Percentiles rank a stretch among this genome's conserved stretches.
Evolutionary conservation across 2,329 filamentous ascomycete genomes (phyloP).

Genomic region (Paracamarosporium sp.): DNA sequence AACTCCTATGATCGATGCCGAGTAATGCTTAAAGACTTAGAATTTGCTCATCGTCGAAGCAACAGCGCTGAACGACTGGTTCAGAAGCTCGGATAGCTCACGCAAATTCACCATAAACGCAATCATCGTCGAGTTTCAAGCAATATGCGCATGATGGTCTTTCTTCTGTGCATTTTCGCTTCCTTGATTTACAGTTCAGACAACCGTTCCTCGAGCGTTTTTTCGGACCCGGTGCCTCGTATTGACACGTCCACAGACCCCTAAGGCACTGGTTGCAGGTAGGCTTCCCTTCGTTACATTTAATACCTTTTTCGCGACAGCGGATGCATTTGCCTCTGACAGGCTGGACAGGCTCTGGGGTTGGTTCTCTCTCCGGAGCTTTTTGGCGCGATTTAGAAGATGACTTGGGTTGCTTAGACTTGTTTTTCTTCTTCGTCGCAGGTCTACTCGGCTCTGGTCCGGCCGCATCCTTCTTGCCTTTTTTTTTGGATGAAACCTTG

Average conservation of each 20-base stretch:
- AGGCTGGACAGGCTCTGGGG: conserved; percentile 12
- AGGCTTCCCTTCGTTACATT: conserved; percentile 37
- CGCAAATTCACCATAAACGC: conserved; percentile 29
- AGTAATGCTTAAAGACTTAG: neutral
- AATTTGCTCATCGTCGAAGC: too few relatives aligned
- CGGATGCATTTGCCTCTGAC: conserved; percentile 25
- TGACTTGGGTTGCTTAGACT: conserved; percentile 20
- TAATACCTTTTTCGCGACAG: conserved; percentile 37
- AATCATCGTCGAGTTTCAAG: conserved; percentile 35
- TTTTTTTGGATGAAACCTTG: conserved; percentile 25
- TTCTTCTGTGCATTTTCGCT: conserved; percentile 41
- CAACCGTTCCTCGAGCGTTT: conserved; percentile 41
- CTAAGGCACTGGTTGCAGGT: conserved; percentile 38
- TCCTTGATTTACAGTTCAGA: conserved; percentile 35
- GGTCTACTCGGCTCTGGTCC: conserved; percentile 11
- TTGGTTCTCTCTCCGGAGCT: conserved; percentile 7
- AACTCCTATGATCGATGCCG: neutral
- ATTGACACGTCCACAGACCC: conserved; percentile 40
- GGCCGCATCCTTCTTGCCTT: conserved; percentile 23
- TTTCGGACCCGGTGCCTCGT: conserved; percentile 18
- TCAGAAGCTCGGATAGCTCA: conserved; percentile 10
- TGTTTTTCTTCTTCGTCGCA: conserved; percentile 24
- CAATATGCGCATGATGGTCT: conserved; percentile 37
- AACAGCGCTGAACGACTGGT: too few relatives aligned
- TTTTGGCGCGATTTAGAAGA: conserved; percentile 23